Evolutionary conservation across 352 stramenopile genomes (phyloP).

Genomic region (Globisporangium lucens): DNA sequence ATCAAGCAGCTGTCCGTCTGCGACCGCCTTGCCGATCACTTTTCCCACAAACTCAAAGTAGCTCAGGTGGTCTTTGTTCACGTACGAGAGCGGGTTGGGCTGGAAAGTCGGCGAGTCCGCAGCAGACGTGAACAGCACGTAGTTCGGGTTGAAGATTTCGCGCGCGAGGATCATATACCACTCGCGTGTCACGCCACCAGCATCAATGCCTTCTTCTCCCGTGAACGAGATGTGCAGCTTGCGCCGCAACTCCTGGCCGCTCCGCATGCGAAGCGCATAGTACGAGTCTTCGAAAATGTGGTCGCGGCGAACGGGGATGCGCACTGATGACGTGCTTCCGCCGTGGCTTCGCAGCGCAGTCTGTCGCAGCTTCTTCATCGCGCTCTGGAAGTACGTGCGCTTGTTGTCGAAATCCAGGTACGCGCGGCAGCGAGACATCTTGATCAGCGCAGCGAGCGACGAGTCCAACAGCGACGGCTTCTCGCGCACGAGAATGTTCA

Average conservation of each 20-base stretch:
- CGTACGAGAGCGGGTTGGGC: conserved; percentile 97
- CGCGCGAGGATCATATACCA: conserved; percentile 99
- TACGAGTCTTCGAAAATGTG: conserved; percentile 99
- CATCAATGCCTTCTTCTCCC: conserved; percentile 98
- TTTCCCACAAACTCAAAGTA: conserved; percentile 99
- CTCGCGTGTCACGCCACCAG: conserved; percentile 97
- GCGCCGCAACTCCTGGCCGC: conserved; percentile 95
- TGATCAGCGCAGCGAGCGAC: conserved; percentile 94
- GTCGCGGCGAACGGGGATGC: conserved; percentile 90
- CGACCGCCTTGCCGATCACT: conserved; percentile 98
- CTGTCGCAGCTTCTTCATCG: conserved; percentile 91
- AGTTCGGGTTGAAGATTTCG: conserved; percentile 99
- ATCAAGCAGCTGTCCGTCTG: conserved; percentile 97
- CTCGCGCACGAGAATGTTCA: conserved; percentile 97
- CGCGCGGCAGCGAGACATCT: conserved; percentile 92
- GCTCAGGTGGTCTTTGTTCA: conserved; percentile 98
- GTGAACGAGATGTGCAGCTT: conserved; percentile 98
- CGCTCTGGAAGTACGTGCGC: conserved; percentile 96
- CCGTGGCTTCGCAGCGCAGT: conserved; percentile 81
- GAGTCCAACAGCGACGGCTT: conserved; percentile 96
- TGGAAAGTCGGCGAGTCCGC: conserved; percentile 99
- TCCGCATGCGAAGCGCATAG: conserved; percentile 95
- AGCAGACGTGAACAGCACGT: conserved; percentile 98
- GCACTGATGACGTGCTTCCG: conserved; percentile 87
- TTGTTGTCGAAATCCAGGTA: conserved; percentile 99